Evolutionary conservation across 306 rosid genomes (phyloP), one percentile per base, ranked within the genome.

Genomic region (Biancaea sappan): DNA sequence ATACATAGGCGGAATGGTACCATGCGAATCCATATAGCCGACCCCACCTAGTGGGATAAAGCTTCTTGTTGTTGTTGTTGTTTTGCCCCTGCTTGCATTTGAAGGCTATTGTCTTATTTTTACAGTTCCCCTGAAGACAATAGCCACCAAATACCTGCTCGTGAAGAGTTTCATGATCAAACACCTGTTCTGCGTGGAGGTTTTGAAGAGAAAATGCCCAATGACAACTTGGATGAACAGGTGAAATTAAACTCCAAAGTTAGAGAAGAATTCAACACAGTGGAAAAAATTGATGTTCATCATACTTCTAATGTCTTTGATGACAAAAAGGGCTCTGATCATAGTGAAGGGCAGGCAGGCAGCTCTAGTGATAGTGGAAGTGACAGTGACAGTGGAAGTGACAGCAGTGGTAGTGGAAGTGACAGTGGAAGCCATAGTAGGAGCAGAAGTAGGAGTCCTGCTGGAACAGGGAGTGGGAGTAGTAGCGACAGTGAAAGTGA

Each of bases 401-500:
- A 90, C 83, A 94, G 96, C 85, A 90, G 95, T 15, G 96, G 86
- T 51, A 90, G 89, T 74, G 96, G 84, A 76, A 91, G 94, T 77
- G 98, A 87, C 73, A 94, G 97, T 81, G 92, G 89, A 77, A 91
- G 96, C 81, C 92, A 74, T 73, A 91, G 98, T 71, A 89, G 85
- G 79, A 89, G 97, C 84, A 82, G 83, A 82, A 91, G 97, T 51
- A 83, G 70, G 80, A 93, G 98, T 76, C 96, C 94, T 5, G 76
- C 80, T 53, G 90, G 88, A 72, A 85, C 91, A 43, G 88, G 88
- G 80, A 91, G 96, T 72, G 92, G 87, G 75, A 94, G 97, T 80
- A 92, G 94, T 57, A 90, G 93, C 54, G 98, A 94, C 74, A 92
- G 98, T 69, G 99, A 92, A 81, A 95, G 96, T 35, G 99, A 92